phyloP scores from a whole-genome alignment of 1,284 basidiomycete genomes.

The Exsudoporus floridanus region DNA sequence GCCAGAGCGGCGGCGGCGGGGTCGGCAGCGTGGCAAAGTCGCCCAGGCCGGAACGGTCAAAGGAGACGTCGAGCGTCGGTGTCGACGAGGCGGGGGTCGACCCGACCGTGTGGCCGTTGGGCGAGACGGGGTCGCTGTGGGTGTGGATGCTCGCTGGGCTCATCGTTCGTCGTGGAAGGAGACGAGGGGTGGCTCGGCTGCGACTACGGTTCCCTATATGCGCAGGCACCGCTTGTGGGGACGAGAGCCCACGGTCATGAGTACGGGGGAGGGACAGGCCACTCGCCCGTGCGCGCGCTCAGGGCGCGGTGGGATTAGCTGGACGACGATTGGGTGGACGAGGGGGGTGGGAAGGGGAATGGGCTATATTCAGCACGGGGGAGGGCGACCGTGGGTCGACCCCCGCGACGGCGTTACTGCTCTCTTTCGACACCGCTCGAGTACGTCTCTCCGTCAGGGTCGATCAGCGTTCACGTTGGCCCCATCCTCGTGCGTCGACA shows the following conservation, averaged over 20 bases:
- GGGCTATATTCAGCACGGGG: background rate
- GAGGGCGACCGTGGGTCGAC: too few species aligned
- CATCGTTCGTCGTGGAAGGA: background rate
- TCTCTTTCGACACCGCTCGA: background rate
- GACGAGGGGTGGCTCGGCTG: too few species aligned
- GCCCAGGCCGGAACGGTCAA: constrained; percentile 8
- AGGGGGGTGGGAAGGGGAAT: background rate
- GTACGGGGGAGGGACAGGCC: background rate
- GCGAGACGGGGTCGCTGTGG: constrained; percentile 1
- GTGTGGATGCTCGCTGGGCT: background rate
- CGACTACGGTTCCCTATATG: background rate
- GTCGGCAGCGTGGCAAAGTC: background rate
- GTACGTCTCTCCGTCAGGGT: background rate
- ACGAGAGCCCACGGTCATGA: background rate
- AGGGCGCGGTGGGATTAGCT: background rate
- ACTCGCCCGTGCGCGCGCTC: background rate
- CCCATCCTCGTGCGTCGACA: too few species aligned
- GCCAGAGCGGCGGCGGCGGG: constrained; percentile 26
- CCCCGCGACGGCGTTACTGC: background rate
- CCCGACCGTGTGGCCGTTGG: background rate
- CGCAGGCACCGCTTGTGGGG: background rate
- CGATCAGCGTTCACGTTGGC: background rate
- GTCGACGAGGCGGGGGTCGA: constrained; percentile 18
- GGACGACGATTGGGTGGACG: background rate
- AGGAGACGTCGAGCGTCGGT: constrained; percentile 21